These are phyloP conservation scores for Symbiodinium natans DNA, from an alignment of 73 alveolate species.

Conservation along the genomic window DNA sequence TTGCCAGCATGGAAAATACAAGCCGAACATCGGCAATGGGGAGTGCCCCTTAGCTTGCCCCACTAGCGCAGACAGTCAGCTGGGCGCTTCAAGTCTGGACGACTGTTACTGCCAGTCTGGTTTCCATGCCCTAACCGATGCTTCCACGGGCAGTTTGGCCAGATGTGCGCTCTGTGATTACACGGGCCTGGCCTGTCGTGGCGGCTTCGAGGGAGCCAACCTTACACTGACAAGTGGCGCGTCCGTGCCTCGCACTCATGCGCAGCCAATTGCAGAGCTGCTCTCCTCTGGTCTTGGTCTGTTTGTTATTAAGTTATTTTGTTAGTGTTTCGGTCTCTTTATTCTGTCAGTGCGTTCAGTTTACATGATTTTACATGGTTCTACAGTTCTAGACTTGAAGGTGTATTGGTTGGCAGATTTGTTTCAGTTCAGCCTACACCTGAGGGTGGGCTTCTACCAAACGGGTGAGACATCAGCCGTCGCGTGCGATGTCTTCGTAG, in stretches of 20 bases:
- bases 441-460: slow-evolving; percentile 41
- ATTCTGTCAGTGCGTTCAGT: no score
- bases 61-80: slow-evolving; percentile 33
- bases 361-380: no score
- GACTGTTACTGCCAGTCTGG: slow-evolving; percentile 68
- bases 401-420: no score
- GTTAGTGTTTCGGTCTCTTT: not conserved
- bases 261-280: slow-evolving; percentile 41
- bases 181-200: slow-evolving; percentile 42
- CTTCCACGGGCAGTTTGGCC: slow-evolving; percentile 23
- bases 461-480: slow-evolving; percentile 41
- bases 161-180: slow-evolving; percentile 19
- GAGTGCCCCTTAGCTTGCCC: slow-evolving; percentile 58
- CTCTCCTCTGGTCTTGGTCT: not conserved
- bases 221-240: not conserved
- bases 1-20: slow-evolving; percentile 25
- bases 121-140: slow-evolving; percentile 28
- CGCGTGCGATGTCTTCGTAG: slow-evolving; percentile 24
- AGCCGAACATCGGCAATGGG: slow-evolving; percentile 63
- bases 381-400: no score
- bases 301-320: not conserved
- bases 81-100: slow-evolving; percentile 9
- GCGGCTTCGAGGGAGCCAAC: slow-evolving; percentile 34
- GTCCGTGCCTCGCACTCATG: not conserved
- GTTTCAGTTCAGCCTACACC: not conserved